Percentiles rank a stretch among this genome's conserved stretches.
These are phyloP conservation scores for Termitomyces eurrhizus DNA, from an alignment of 768 basidiomycete species.

Conservation along the genomic window DNA sequence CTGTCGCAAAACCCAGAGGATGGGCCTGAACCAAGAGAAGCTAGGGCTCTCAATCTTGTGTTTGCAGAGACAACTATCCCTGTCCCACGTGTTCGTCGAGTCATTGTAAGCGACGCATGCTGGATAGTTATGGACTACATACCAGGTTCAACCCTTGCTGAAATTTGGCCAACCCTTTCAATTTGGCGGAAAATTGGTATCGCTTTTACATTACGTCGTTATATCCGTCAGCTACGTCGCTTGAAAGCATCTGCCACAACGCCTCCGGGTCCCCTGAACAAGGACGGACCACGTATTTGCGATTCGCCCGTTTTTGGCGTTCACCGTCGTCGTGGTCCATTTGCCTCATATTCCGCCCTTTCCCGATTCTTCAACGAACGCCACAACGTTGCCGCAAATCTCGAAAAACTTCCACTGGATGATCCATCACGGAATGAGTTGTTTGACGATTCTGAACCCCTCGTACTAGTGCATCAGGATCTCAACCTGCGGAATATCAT, in stretches of 20 bases:
- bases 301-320: background rate
- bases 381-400: background rate
- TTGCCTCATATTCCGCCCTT: constrained; percentile 15
- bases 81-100: too few species aligned
- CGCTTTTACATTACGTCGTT: constrained; percentile 18
- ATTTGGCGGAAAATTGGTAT: constrained; percentile 15
- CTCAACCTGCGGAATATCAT: constrained; percentile 18
- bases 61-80: too few species aligned
- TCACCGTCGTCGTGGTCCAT: background rate
- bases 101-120: too few species aligned
- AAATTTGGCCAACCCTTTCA: too few species aligned
- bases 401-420: background rate
- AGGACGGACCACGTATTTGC: background rate
- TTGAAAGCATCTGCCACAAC: constrained; percentile 6
- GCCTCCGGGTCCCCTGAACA: background rate
- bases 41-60: too few species aligned
- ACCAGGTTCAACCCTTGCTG: constrained; percentile 13
- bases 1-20: too few species aligned
- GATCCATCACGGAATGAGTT: constrained; percentile 5
- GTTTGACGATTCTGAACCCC: constrained; percentile 19
- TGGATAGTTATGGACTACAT: constrained; percentile 18
- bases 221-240: constrained; percentile 18
- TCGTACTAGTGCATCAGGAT: constrained; percentile 21
- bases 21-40: too few species aligned
- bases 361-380: constrained; percentile 13